Evolutionary conservation across 331 rosid species (phyloP), one percentile per base, ranked within the genome.

Genomic region (Saraca asoca): DNA sequence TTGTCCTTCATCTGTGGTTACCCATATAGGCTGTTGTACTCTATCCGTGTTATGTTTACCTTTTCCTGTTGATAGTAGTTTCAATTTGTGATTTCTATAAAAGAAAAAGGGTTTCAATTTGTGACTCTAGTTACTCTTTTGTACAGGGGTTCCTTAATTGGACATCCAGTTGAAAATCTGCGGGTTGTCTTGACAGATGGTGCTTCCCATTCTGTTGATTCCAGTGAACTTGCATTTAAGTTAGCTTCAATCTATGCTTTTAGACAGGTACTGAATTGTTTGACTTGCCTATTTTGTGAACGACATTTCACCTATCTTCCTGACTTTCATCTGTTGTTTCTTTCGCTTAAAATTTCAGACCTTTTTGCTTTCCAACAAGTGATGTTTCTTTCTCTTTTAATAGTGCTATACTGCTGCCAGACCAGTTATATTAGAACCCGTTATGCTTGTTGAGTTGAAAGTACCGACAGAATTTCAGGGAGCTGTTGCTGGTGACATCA

Each of bases 401-500:
- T 90, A 94, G 98, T 90, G 97, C 62, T 94, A 94, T 73, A 4
- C 90, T 5, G 82, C 87, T 48, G 83, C 98, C 39, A 94, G 77
- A 79, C 98, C 98, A 3, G 95, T 86, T 67, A 90, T 94, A 70
- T 79, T 94, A 83, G 98, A 94, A 83, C 98, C 98, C 54, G 89
- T 94, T 67, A 94, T 94, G 98, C 76, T 85, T 73, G 97, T 94
- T 66, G 98, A 94, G 78, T 80, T 94, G 62, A 94, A 94, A 86
- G 96, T 94, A 75, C 98, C 98, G n/a, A 90, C 88, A 58, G 98
- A 94, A 78, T 94, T 94, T 78, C 98, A 94, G 80, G 98, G 98
- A 69, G 81, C 95, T 46, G 98, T 90, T 75, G 97, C 88, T 31
- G 98, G 98, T 64, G 98, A 94, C 75, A 78, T 94, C 75, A 94